phyloP scores from a whole-genome alignment of 192 early-diverging fungal genomes.

The Phlyctochytrium planicorne region DNA sequence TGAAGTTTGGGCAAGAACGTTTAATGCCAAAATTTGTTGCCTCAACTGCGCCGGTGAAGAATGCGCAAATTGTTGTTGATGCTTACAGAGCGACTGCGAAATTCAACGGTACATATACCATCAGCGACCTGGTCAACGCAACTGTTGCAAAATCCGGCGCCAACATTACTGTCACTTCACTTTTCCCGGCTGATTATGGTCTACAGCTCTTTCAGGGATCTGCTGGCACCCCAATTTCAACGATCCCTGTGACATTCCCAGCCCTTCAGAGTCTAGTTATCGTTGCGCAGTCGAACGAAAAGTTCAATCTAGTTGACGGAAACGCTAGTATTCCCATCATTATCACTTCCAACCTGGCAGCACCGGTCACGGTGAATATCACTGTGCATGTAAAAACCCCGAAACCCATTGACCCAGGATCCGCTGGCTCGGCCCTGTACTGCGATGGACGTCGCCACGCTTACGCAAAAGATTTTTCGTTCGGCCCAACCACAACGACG shows the following conservation, averaged over 20 bases:
- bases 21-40: not conserved
- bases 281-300: not conserved
- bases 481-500: not conserved
- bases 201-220: not conserved
- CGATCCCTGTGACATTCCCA: not conserved
- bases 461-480: not conserved
- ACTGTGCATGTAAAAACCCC: not conserved
- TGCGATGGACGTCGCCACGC: conserved; percentile 1
- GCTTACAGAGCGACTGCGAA: not conserved
- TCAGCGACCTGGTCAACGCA: not conserved
- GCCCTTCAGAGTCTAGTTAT: not conserved
- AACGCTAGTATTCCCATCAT: not conserved
- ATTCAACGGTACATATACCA: not conserved
- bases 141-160: not conserved
- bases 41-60: not conserved
- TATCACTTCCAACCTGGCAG: not conserved
- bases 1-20: conserved; percentile 1
- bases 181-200: not conserved
- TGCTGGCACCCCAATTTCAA: not conserved
- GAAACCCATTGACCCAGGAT: not conserved
- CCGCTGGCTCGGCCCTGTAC: not conserved
- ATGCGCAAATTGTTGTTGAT: not conserved
- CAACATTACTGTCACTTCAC: not conserved
- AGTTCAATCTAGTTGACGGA: not conserved
- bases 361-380: not conserved